phyloP scores from a whole-genome alignment of 192 early-diverging fungal genomes.

The Coemansia sp. region DNA sequence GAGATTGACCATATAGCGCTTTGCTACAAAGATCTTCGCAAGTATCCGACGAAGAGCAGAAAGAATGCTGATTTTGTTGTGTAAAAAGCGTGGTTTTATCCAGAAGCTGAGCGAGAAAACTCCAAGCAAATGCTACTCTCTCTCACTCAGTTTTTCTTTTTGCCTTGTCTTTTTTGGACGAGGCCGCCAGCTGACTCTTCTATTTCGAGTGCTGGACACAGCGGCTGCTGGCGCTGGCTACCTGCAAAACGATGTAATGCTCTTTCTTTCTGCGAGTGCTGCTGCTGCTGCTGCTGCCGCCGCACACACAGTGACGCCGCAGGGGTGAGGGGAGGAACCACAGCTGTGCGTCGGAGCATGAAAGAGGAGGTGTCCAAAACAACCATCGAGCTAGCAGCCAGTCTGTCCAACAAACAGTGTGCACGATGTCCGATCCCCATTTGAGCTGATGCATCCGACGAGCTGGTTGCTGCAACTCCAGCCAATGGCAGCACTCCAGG shows the following conservation, averaged over 20 bases:
- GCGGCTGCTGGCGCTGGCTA: background rate
- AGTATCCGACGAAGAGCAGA: background rate
- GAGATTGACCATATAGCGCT: background rate
- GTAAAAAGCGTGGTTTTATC: background rate
- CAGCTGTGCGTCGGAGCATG: too few relatives aligned
- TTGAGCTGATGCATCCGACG: background rate
- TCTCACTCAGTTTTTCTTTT: too few relatives aligned
- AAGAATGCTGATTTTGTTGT: background rate
- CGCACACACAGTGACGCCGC: too few relatives aligned
- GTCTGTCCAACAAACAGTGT: too few relatives aligned
- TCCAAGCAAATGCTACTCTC: background rate
- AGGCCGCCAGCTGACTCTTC: background rate
- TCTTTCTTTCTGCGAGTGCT: too few relatives aligned
- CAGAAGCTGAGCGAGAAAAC: background rate
- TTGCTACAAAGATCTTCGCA: background rate
- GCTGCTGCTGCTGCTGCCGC: too few relatives aligned
- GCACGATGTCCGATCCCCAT: background rate
- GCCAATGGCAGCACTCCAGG: slow-evolving; percentile 1
- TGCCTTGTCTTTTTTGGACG: background rate
- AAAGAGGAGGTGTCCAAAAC: too few relatives aligned
- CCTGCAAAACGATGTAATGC: background rate
- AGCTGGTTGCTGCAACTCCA: background rate
- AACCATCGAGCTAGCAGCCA: too few relatives aligned
- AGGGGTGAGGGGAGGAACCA: too few relatives aligned
- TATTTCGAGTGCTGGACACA: background rate